phyloP scores from a whole-genome alignment of 768 basidiomycete genomes.

The Rickenella mellea region DNA sequence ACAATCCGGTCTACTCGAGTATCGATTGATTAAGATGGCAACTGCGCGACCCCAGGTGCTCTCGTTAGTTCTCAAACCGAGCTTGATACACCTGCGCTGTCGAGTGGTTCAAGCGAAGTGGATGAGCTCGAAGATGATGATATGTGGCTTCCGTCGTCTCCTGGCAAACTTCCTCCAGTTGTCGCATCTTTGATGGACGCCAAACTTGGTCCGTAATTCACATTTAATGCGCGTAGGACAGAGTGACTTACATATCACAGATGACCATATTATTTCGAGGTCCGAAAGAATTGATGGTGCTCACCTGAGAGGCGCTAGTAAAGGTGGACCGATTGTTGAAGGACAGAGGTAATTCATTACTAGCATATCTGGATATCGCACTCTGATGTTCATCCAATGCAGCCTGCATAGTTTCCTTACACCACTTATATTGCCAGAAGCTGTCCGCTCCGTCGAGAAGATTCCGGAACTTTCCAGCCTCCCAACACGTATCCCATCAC shows the following conservation, averaged over 20 bases:
- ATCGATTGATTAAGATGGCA: not conserved
- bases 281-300: conserved; percentile 35
- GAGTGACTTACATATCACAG: conserved; percentile 19
- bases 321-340: not conserved
- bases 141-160: conserved; percentile 39
- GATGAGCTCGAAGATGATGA: conserved; percentile 51
- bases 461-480: too few relatives aligned
- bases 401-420: not conserved
- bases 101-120: conserved; percentile 32
- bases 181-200: conserved; percentile 28
- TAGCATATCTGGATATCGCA: not conserved
- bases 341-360: not conserved
- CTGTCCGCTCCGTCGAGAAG: too few relatives aligned
- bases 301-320: not conserved
- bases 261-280: conserved; percentile 46
- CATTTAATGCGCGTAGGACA: not conserved
- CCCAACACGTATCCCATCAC: too few relatives aligned
- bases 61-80: conserved; percentile 26
- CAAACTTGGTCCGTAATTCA: conserved; percentile 37
- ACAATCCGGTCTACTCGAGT: not conserved
- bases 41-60: not conserved
- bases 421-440: too few relatives aligned
- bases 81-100: conserved; percentile 28
- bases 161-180: conserved; percentile 31
- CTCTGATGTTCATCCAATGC: not conserved